Base-by-base conservation (phyloP, 2,329 filamentous ascomycete genomes). In the Colletotrichum cereale region DNA sequence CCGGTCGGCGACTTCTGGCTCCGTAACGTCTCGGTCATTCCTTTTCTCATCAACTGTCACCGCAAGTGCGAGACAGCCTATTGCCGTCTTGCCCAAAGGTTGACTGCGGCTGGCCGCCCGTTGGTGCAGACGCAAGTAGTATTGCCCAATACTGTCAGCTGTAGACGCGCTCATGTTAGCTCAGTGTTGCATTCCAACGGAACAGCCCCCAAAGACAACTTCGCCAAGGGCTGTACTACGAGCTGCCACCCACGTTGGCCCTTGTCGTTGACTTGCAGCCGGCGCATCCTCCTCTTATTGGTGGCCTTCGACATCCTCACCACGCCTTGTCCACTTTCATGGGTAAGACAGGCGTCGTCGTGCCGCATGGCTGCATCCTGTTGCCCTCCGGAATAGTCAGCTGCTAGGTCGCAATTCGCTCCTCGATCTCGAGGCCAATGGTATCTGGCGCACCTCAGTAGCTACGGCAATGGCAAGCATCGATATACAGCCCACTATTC, bases 281-380 rank as follows among this genome's bases (percentile, higher is more conserved):
- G 26, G 29, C 26, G n/a, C 36, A 24, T 29, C 31, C 11, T 55
- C 12, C 3, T 58, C 60, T 55, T 18, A 72, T 69, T 72, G 65
- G 66, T 60, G 66, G 69, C 60, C 44, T 34, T 60, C 53, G 38
- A 36, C 21, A 16, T 47, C 60, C 21, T 67, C 62, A n/a, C 57
- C 65, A 58, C 47, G 44, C 34, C 8, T 55, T 48, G 65, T 34
- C 65, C 69, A 64, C 47, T 48, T 36, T 38, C 24, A 42, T 61
- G 34, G 44, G 53, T 56, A 72, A 64, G 65, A 72, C 69, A 69
- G 38, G n/a, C 69, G 47, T 55, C 58, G 44, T 55, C 53, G 65
- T 69, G 69, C 69, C 58, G 69, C 65, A 56, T 72, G 65, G 61
- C 65, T 53, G 65, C 69, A 56, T 67, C 47, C 44, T 14, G 56